A percentile compares a stretch with the other conserved stretches of the same genome.
Conservation (phyloP, 192 early-diverging fungal genomes). For the Coemansia sp. region DNA sequence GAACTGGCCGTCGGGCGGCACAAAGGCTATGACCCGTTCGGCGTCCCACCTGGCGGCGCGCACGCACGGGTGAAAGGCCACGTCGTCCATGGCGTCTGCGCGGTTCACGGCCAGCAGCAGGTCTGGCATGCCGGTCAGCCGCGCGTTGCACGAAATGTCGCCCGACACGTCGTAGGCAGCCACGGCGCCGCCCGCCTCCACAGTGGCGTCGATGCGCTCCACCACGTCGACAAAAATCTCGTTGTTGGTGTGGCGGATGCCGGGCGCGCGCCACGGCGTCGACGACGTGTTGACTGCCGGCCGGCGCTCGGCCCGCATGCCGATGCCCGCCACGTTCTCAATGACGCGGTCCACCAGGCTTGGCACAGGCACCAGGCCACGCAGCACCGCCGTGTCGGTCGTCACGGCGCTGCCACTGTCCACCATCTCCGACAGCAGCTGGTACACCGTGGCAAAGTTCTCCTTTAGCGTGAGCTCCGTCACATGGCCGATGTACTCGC, state of each 20-base stretch:
- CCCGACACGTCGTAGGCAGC: slow-evolving; percentile 78
- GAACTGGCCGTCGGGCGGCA: slow-evolving; percentile 92
- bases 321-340: slow-evolving; percentile 66
- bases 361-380: slow-evolving; percentile 82
- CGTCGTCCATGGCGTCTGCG: slow-evolving; percentile 68
- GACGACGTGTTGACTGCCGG: slow-evolving; percentile 37
- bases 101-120: slow-evolving; percentile 71
- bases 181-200: slow-evolving; percentile 64
- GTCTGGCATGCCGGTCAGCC: slow-evolving; percentile 80
- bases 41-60: slow-evolving; percentile 71
- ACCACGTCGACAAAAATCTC: slow-evolving; percentile 92
- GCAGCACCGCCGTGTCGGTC: slow-evolving; percentile 80
- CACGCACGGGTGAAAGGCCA: slow-evolving; percentile 88
- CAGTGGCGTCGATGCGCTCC: slow-evolving; percentile 82
- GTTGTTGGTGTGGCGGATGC: slow-evolving; percentile 85
- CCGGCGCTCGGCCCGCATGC: slow-evolving; percentile 13
- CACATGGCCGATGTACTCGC: slow-evolving; percentile 79
- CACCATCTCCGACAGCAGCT: slow-evolving; percentile 90
- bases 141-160: slow-evolving; percentile 67
- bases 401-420: slow-evolving; percentile 87
- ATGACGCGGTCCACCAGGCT: slow-evolving; percentile 82
- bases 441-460: slow-evolving; percentile 79
- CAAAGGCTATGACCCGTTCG: slow-evolving; percentile 78
- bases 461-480: slow-evolving; percentile 83
- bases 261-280: slow-evolving; percentile 82